Evolutionary conservation across 1,139 yeast species (phyloP).

Genomic region (Suhomyces terraborum): DNA sequence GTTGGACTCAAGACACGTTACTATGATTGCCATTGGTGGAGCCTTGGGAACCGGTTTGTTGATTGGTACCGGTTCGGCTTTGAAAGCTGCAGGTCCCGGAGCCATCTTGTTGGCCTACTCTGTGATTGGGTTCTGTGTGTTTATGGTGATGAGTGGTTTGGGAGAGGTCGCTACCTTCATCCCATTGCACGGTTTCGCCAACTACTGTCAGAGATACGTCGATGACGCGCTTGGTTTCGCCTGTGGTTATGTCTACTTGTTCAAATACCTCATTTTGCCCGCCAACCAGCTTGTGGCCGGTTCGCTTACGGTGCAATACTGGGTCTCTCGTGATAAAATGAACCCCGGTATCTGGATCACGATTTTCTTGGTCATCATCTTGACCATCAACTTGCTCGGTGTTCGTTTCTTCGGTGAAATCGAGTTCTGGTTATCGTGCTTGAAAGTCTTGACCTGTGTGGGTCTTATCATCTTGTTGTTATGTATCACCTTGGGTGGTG

Average conservation of each 20-base stretch:
- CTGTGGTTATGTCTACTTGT: slow-evolving; percentile 66
- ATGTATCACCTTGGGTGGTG: slow-evolving; percentile 57
- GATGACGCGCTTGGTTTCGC: slow-evolving; percentile 77
- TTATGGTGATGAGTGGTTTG: slow-evolving; percentile 66
- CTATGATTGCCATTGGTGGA: slow-evolving; percentile 68
- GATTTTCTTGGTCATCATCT: slow-evolving; percentile 48
- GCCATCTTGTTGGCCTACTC: slow-evolving; percentile 63
- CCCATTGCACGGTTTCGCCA: slow-evolving; percentile 73
- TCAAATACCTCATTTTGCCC: slow-evolving; percentile 64
- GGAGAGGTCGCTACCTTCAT: slow-evolving; percentile 78
- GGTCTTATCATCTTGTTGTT: slow-evolving; percentile 53
- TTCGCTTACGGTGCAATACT: slow-evolving; percentile 60
- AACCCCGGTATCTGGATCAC: slow-evolving; percentile 65
- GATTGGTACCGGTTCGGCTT: slow-evolving; percentile 69
- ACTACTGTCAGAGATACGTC: slow-evolving; percentile 66
- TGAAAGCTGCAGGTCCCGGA: slow-evolving; percentile 69
- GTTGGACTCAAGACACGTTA: slow-evolving; percentile 68
- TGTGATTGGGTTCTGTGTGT: slow-evolving; percentile 64
- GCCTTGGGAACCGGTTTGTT: slow-evolving; percentile 66
- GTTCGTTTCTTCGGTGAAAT: slow-evolving; percentile 63
- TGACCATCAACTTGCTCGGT: slow-evolving; percentile 31
- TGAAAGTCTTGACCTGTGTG: slow-evolving; percentile 60
- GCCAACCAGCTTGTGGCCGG: slow-evolving; percentile 67
- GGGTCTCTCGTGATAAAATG: slow-evolving; percentile 51
- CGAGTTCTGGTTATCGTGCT: slow-evolving; percentile 64